Evolutionary conservation across 2,329 filamentous ascomycete genomes (phyloP).

Genomic region (Bertia moriformis): DNA sequence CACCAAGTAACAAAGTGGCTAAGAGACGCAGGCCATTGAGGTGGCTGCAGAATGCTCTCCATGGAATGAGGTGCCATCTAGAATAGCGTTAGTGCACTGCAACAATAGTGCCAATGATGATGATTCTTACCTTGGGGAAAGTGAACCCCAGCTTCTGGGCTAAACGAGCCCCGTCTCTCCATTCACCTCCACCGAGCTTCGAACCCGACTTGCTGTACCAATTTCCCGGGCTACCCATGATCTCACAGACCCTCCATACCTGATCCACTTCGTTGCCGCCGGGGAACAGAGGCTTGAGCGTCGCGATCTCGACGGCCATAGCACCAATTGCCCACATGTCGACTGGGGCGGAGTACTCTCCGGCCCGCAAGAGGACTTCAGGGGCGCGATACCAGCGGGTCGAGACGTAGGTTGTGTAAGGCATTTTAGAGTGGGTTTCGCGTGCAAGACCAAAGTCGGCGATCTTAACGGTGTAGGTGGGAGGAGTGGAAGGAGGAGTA

Average conservation of each 20-base stretch:
- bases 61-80: conserved; percentile 97
- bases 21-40: conserved; percentile 80
- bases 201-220: conserved; percentile 89
- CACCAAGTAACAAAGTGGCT: conserved; percentile 96
- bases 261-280: conserved; percentile 97
- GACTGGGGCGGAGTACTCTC: conserved; percentile 92
- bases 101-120: background rate
- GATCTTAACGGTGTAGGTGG: conserved; percentile 91
- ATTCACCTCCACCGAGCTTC: conserved; percentile 86
- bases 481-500: conserved; percentile 86
- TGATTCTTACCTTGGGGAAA: conserved; percentile 50
- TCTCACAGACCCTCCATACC: conserved; percentile 96
- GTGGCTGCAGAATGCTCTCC: conserved; percentile 79
- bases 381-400: conserved; percentile 96
- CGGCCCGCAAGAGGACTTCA: conserved; percentile 81
- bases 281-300: conserved; percentile 88
- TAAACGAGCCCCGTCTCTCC: conserved; percentile 84
- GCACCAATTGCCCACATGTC: conserved; percentile 98
- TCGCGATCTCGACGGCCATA: conserved; percentile 97
- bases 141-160: conserved; percentile 96
- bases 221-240: conserved; percentile 96
- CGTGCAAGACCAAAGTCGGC: conserved; percentile 95
- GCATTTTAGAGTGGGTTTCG: conserved; percentile 88
- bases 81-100: background rate
- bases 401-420: conserved; percentile 96